These are phyloP conservation scores for Zancudomyces culisetae DNA, from an alignment of 371 early-diverging fungal genomes.

Conservation along the genomic window DNA sequence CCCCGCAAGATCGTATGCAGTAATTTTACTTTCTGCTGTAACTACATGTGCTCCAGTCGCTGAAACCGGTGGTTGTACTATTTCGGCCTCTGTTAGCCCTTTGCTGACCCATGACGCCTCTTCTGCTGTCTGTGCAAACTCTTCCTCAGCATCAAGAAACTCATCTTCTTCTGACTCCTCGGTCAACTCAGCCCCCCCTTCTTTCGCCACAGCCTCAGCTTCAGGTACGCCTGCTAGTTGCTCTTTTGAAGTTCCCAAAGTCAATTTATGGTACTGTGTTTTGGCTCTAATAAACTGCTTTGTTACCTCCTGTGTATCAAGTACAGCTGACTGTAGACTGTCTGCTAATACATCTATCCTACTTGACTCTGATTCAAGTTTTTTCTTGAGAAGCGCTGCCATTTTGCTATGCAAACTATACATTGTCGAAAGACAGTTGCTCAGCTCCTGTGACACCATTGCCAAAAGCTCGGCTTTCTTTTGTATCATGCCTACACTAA, in stretches of 20 bases:
- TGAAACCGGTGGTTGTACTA: background rate
- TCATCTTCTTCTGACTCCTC: slow-evolving; percentile 26
- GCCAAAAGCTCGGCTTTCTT: background rate
- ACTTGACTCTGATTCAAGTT: slow-evolving; percentile 16
- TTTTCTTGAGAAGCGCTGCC: slow-evolving; percentile 6
- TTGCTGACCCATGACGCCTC: slow-evolving; percentile 52
- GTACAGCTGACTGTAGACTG: slow-evolving; percentile 20
- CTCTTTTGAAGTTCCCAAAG: background rate
- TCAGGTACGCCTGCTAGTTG: background rate
- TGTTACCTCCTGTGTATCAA: slow-evolving; percentile 11
- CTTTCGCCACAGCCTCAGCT: no score
- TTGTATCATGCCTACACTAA: background rate
- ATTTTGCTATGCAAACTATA: background rate
- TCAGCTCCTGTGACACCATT: background rate
- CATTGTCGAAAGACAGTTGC: background rate
- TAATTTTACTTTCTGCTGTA: slow-evolving; percentile 1
- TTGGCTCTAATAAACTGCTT: background rate
- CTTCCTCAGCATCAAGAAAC: slow-evolving; percentile 36
- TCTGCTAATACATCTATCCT: slow-evolving; percentile 24
- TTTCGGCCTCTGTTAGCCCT: background rate
- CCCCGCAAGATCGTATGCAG: slow-evolving; percentile 14
- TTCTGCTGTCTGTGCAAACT: slow-evolving; percentile 8
- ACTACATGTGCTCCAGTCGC: background rate
- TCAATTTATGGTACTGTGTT: slow-evolving; percentile 5
- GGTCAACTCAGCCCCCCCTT: no score